phyloP scores from a whole-genome alignment of 805 yeast genomes.

The Saccharomycopsis vini region DNA sequence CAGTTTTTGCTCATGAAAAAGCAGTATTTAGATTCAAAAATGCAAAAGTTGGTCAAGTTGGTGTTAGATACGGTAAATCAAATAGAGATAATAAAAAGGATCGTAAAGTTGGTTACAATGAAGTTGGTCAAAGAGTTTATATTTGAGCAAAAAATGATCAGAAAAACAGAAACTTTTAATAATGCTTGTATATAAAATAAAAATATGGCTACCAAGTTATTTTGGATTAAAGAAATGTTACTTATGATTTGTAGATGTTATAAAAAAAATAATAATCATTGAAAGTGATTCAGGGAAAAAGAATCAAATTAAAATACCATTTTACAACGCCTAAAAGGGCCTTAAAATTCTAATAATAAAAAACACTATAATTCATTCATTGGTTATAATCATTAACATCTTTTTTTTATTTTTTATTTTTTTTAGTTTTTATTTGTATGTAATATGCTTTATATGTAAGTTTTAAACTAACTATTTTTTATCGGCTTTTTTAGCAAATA shows the following conservation, averaged over 20 bases:
- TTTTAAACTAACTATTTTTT: too few relatives aligned
- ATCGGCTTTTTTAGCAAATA: slow-evolving; percentile 47
- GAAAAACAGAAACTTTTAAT: too few relatives aligned
- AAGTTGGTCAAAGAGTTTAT: slow-evolving; percentile 46
- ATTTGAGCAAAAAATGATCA: slow-evolving; percentile 8
- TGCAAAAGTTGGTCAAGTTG: slow-evolving; percentile 76
- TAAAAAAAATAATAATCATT: neutral
- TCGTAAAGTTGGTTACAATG: slow-evolving; percentile 64
- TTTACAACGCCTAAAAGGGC: too few relatives aligned
- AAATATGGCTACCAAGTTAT: neutral
- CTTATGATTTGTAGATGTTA: neutral
- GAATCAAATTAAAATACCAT: too few relatives aligned
- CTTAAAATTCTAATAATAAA: too few relatives aligned
- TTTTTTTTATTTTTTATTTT: too few relatives aligned
- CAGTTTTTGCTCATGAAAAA: slow-evolving; percentile 60
- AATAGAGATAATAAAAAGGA: slow-evolving; percentile 82
- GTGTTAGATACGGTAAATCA: slow-evolving; percentile 85
- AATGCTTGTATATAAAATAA: neutral
- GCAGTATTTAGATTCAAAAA: slow-evolving; percentile 64
- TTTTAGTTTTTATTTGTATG: too few relatives aligned
- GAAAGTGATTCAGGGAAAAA: too few relatives aligned
- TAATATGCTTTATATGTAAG: too few relatives aligned
- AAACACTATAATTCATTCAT: too few relatives aligned
- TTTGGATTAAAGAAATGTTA: too few relatives aligned
- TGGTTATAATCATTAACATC: too few relatives aligned